Base-by-base conservation (phyloP, 225 moss, liverwort and hornwort species). In the Bryoerythrophyllum caledonicum region DNA sequence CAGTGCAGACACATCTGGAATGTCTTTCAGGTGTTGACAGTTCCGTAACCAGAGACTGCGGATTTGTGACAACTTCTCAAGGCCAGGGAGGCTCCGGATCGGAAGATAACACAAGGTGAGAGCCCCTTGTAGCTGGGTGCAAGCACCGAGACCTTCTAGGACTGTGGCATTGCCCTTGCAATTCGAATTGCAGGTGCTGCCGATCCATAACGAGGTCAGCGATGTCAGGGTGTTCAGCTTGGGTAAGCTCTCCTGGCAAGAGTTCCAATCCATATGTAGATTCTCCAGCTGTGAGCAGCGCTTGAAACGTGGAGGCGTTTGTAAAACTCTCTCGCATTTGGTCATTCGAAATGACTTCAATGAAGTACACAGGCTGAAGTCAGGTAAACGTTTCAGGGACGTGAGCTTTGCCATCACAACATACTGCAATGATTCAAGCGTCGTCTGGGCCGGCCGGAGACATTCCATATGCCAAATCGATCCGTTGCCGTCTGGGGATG, bases 381-480 rank as follows among this genome's bases (percentile, higher is more conserved):
- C 0, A 0, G 53, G 53, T 20, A 68, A 7, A 0, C 0, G 1
- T 6, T 21, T n/a, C 4, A 76, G 0, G 0, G 38, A 61, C 0
- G 0, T 8, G 0, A 76, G 61, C 37, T 0, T 0, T 10, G 0
- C 0, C 51, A 77, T n/a, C 1, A 23, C 2, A n/a, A 77, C 62
- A 62, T 70, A n/a, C 0, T 62, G 21, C 0, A 77, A 1, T 0
- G 62, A 70, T 0, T 77, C 70, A 21, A 40, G 7, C 0, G 0
- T 17, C 63, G 23, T 40, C 40, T 38, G 38, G 1, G 38, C 38
- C n/a, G 37, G 63, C 38, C 12, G 38, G 21, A 63, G 63, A 63
- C 11, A 63, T 2, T 40, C 13, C 1, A 21, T 38, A 10, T 38
- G 11, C 37, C 63, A 63, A 63, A 13, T 63, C 23, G 63, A 38